These are phyloP conservation scores for Flaveria ramosissima DNA, from an alignment of 129 eudicot species.

Conservation along the genomic window DNA sequence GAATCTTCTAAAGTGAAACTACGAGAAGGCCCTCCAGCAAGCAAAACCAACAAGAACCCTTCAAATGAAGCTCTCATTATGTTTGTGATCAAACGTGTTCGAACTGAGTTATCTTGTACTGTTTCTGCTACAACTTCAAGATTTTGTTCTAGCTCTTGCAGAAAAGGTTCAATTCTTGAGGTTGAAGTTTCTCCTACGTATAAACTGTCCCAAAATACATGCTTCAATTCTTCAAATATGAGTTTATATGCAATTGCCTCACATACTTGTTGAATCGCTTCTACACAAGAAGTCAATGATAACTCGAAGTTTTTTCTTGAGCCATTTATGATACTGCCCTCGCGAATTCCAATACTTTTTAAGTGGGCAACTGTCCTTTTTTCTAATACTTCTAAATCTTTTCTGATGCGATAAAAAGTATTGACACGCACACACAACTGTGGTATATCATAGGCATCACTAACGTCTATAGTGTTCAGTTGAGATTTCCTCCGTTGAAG, in stretches of 20 bases:
- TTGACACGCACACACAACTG: slow-evolving; percentile 73
- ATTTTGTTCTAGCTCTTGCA: slow-evolving; percentile 68
- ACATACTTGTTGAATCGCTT: slow-evolving; percentile 67
- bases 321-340: slow-evolving; percentile 35
- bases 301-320: slow-evolving; percentile 51
- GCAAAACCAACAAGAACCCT: slow-evolving; percentile 84
- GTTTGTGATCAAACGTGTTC: slow-evolving; percentile 72
- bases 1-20: slow-evolving; percentile 57
- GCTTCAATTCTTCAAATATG: slow-evolving; percentile 62
- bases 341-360: slow-evolving; percentile 41
- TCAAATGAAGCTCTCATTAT: slow-evolving; percentile 84
- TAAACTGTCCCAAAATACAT: slow-evolving; percentile 59
- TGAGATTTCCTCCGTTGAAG: slow-evolving; percentile 47
- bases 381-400: slow-evolving; percentile 53
- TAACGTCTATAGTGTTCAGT: slow-evolving; percentile 36
- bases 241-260: slow-evolving; percentile 70
- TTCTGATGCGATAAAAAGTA: slow-evolving; percentile 60
- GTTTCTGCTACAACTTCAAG: slow-evolving; percentile 59
- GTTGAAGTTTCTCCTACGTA: slow-evolving; percentile 57
- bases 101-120: slow-evolving; percentile 62
- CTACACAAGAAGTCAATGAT: slow-evolving; percentile 56
- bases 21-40: slow-evolving; percentile 84
- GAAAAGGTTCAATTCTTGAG: slow-evolving; percentile 74
- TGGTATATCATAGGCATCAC: slow-evolving; percentile 47
- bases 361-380: slow-evolving; percentile 52